Conservation (phyloP, 805 yeast genomes). For the Cyberlindnera veronae region DNA sequence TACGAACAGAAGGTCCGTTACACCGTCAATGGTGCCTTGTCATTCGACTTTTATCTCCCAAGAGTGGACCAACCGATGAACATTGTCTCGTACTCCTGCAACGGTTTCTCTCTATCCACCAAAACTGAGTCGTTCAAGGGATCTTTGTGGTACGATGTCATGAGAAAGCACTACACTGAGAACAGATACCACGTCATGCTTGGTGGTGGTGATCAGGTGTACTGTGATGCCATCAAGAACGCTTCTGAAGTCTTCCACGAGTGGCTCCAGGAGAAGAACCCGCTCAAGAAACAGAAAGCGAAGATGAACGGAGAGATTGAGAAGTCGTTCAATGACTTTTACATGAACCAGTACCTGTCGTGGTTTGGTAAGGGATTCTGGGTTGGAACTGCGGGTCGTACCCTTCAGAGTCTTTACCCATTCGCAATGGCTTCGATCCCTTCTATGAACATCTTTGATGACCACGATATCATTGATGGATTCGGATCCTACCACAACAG, state of each 20-base stretch:
- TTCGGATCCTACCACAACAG: slow-evolving; percentile 80
- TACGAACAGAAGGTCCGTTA: slow-evolving; percentile 65
- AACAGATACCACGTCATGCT: slow-evolving; percentile 86
- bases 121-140: slow-evolving; percentile 67
- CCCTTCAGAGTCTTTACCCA: slow-evolving; percentile 67
- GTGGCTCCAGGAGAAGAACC: slow-evolving; percentile 60
- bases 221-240: slow-evolving; percentile 75
- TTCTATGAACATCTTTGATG: slow-evolving; percentile 82
- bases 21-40: slow-evolving; percentile 45
- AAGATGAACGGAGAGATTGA: slow-evolving; percentile 45
- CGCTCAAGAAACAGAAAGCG: slow-evolving; percentile 43
- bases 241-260: slow-evolving; percentile 48
- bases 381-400: slow-evolving; percentile 63
- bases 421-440: slow-evolving; percentile 81
- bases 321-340: slow-evolving; percentile 59
- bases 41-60: slow-evolving; percentile 70
- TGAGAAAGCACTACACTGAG: slow-evolving; percentile 55
- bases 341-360: slow-evolving; percentile 65
- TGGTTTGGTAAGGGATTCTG: slow-evolving; percentile 94
- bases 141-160: slow-evolving; percentile 82
- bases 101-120: slow-evolving; percentile 79
- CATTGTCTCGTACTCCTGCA: slow-evolving; percentile 80
- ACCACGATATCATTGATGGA: slow-evolving; percentile 96
- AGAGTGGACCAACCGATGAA: slow-evolving; percentile 66
- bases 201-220: slow-evolving; percentile 97